These are phyloP conservation scores for Saturnispora silvae DNA, from an alignment of 805 yeast species.

Conservation along the genomic window DNA sequence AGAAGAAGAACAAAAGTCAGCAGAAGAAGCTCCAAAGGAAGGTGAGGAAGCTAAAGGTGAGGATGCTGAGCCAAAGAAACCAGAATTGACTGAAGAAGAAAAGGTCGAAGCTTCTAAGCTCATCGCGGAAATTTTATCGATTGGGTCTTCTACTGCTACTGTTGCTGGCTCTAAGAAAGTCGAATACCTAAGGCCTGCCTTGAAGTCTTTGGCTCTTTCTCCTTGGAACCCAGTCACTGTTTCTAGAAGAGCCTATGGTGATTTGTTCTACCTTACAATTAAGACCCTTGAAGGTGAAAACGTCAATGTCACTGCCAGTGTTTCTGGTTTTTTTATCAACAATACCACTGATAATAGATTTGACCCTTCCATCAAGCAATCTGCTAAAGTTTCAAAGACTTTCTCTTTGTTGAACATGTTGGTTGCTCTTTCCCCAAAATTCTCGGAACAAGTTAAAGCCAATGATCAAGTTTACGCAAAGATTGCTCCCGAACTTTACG, in stretches of 20 bases:
- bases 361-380: conserved; percentile 46
- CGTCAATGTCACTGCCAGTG: conserved; percentile 66
- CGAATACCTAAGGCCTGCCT: conserved; percentile 34
- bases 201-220: conserved; percentile 50
- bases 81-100: conserved; percentile 25
- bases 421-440: conserved; percentile 52
- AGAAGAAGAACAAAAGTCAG: conserved; percentile 11
- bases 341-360: conserved; percentile 56
- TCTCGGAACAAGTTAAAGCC: conserved; percentile 38
- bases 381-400: conserved; percentile 10
- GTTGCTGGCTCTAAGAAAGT: conserved; percentile 25
- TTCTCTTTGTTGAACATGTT: conserved; percentile 55
- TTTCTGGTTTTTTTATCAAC: conserved; percentile 72
- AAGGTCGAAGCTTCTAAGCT: conserved; percentile 15
- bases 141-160: conserved; percentile 2
- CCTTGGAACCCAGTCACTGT: conserved; percentile 83
- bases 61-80: conserved; percentile 10
- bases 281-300: conserved; percentile 76
- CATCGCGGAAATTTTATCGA: conserved; percentile 15
- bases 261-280: conserved; percentile 62
- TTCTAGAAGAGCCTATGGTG: conserved; percentile 55
- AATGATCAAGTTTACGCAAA: conserved; percentile 37
- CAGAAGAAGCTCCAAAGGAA: conserved; percentile 12
- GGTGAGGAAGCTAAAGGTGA: conserved; percentile 11
- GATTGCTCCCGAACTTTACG: conserved; percentile 42